Conservation (phyloP, 768 basidiomycete species). For the Tubosaeta sp. region DNA sequence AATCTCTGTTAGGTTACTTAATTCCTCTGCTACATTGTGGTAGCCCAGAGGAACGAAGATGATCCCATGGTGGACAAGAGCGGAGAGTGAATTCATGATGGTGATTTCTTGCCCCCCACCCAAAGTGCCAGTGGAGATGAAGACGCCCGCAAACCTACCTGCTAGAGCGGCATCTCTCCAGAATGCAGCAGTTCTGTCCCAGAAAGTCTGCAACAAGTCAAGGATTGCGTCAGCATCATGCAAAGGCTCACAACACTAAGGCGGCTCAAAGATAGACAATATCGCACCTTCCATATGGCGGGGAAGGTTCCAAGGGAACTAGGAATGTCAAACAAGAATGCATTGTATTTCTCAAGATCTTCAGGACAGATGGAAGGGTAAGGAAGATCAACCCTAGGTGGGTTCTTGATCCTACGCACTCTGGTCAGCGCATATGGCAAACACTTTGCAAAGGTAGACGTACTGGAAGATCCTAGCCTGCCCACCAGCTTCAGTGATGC, state of each 20-base stretch:
- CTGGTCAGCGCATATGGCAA: background rate
- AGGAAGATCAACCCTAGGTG: background rate
- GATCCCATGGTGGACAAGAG: background rate
- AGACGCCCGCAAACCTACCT: background rate
- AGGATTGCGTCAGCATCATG: background rate
- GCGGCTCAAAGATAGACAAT: background rate
- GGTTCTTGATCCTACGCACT: background rate
- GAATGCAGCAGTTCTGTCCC: background rate
- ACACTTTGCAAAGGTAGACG: background rate
- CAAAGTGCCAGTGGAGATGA: background rate
- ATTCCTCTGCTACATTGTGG: background rate
- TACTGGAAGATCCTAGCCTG: background rate
- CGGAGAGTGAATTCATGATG: background rate
- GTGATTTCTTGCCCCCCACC: background rate
- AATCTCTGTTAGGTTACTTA: background rate
- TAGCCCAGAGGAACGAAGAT: background rate
- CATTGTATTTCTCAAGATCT: background rate
- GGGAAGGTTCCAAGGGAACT: background rate
- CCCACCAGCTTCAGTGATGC: background rate
- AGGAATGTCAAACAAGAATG: background rate
- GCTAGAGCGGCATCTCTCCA: background rate
- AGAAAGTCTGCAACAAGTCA: background rate
- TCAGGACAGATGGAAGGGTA: background rate
- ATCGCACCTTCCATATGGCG: background rate
- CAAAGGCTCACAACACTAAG: background rate